Conservation (phyloP, 306 rosid genomes). For the Vigna unguiculata region DNA sequence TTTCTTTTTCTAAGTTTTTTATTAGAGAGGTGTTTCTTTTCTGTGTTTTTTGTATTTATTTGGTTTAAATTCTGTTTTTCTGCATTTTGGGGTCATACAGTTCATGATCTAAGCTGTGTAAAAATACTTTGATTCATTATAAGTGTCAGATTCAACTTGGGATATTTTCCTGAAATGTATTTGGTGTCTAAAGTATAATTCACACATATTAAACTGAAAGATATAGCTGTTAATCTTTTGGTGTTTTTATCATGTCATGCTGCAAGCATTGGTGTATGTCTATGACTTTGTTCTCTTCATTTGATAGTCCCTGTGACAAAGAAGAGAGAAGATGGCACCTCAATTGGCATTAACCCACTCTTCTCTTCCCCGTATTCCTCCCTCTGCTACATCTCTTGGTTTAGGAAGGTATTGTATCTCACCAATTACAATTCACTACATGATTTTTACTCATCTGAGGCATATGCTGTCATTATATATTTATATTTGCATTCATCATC, state of each 20-base stretch:
- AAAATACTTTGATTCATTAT: slow-evolving; percentile 38
- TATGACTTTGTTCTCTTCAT: not conserved
- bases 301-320: not conserved
- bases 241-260: not conserved
- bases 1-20: not conserved
- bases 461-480: not conserved
- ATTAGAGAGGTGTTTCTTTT: not conserved
- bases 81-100: slow-evolving; percentile 37
- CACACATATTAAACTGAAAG: not conserved
- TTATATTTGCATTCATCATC: not conserved
- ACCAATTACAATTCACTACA: not conserved
- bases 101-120: not conserved
- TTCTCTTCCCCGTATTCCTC: slow-evolving; percentile 14
- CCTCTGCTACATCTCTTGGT: not conserved
- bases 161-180: not conserved
- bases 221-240: not conserved
- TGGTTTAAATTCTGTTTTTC: not conserved
- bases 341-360: slow-evolving; percentile 19
- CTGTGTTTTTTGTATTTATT: not conserved
- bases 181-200: slow-evolving; percentile 5
- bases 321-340: slow-evolving; percentile 31
- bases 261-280: not conserved
- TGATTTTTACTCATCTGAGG: not conserved
- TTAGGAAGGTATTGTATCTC: slow-evolving; percentile 7
- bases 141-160: slow-evolving; percentile 12